A percentile compares a stretch with the other conserved stretches of the same genome.
Conservation (phyloP, 192 early-diverging fungal species). For the Coemansia reversa region DNA sequence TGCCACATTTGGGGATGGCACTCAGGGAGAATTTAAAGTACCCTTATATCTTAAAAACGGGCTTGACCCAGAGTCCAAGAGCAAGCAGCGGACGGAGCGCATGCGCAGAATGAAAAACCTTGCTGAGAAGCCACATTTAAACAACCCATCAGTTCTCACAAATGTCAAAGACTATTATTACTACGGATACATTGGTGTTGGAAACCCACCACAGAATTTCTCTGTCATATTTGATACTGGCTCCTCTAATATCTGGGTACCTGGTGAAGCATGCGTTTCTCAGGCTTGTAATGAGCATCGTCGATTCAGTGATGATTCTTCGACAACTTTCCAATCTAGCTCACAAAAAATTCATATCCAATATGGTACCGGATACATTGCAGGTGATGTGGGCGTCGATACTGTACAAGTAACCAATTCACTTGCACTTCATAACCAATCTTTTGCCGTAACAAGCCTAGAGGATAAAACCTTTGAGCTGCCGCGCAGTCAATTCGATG, state of each 20-base stretch:
- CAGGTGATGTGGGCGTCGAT: conserved; percentile 87
- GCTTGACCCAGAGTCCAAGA: conserved; percentile 46
- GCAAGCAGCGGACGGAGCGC: conserved; percentile 40
- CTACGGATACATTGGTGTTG: conserved; percentile 71
- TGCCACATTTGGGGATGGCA: conserved; percentile 14
- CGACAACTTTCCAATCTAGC: conserved; percentile 61
- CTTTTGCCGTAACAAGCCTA: conserved; percentile 42
- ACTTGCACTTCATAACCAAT: conserved; percentile 44
- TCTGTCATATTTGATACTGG: conserved; percentile 71
- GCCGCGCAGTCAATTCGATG: conserved; percentile 53
- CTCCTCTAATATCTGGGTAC: conserved; percentile 73
- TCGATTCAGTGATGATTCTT: conserved; percentile 70
- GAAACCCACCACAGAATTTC: conserved; percentile 71
- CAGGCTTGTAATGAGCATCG: conserved; percentile 82
- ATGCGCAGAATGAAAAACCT: conserved; percentile 38
- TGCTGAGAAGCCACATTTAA: conserved; percentile 20
- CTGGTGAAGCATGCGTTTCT: conserved; percentile 62
- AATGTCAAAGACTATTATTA: conserved; percentile 58
- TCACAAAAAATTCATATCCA: conserved; percentile 80
- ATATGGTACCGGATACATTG: conserved; percentile 90
- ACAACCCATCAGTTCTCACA: conserved; percentile 20
- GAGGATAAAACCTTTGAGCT: conserved; percentile 50
- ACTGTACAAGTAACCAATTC: conserved; percentile 39
- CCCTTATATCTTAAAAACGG: conserved; percentile 47
- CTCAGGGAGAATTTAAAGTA: conserved; percentile 33